Base-by-base conservation (phyloP, 1,139 yeast genomes). In the Yamadazyma atmosphaerica region DNA sequence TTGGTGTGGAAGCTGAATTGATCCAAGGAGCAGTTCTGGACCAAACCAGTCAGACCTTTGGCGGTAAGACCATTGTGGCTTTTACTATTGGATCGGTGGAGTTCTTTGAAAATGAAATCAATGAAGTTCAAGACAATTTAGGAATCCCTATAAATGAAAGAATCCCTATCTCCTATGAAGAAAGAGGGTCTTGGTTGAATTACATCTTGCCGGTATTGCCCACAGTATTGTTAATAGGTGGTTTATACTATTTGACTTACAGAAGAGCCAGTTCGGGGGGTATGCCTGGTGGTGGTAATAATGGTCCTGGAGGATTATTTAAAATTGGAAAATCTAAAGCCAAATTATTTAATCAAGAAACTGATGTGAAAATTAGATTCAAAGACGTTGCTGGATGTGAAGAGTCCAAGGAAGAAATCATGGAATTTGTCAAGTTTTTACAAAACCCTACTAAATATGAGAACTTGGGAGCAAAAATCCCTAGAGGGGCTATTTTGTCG, bases 361-460 rank as follows among this genome's bases (percentile, higher is more conserved):
- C 81, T 4, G 85, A 81, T 40, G 83, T 83, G 38, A 82, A 83
- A 52, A 77, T 83, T 34, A 82, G 79, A 52, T 85, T 85, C 53
- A 80, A 81, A 47, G 92, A 84, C 56, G 92, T 85, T 39, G 94
- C 94, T 1, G 94, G 94, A 23, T 81, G 87, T 59, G 86, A 81
- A 50, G 94, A 85, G 59, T 86, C 90, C 6, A 85, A 85, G 52
- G 88, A 82, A 58, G 94, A 85, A 61, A 83, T 85, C 49, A 83
- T 83, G 89, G 94, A 85, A 59, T 85, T 85, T 63, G 94, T 85
- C 33, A 80, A 81, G 51, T 85, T 85, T 52, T 73, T 85, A 60
- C 85, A 84, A 56, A 77, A 83, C 47, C 92, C 94, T 2, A 63
- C 71, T 33, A 81, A 83, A 52, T 85, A 84, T 60, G 90, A 84